Evolutionary conservation across 83 land plant species (phyloP), one percentile per base, ranked within the genome.

Genomic region (Thuja plicata): DNA sequence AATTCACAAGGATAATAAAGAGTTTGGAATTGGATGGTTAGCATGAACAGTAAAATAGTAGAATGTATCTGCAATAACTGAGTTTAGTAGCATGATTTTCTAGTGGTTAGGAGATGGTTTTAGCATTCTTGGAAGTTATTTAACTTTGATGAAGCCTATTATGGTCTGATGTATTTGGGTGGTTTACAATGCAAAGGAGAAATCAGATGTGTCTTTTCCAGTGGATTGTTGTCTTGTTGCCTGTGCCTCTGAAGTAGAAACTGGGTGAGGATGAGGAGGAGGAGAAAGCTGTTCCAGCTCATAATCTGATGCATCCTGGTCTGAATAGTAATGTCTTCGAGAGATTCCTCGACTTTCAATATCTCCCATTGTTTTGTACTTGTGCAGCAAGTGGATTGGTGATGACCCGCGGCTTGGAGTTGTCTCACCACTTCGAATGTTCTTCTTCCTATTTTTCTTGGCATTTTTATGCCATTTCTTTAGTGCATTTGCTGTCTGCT

Each of bases 401-500:
- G 94, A 91, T 8, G 91, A 41, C 6, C 88, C 90, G 0, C 30
- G 88, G 73, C 79, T 89, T 32, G 93, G 90, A 27, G 94, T 89
- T 54, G 88, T 86, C 16, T 89, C 92, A 8, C 89, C 91, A 32
- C 79, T 54, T 45, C 57, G 85, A 34, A 52, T 88, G 37, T 89
- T 70, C 46, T 84, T 34, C 52, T 88, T 93, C 62, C 50, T 88
- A 45, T 89, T 91, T 78, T 88, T 60, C 73, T 92, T 94, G 27
- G 92, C 93, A 66, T 86, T 90, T 32, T 91, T 24, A 0, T 89
- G 91, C 94, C 96, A 93, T 71, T 87, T 93, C 89, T 54, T 89
- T 1, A 95, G 80, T 62, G 94, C 94, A 77, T 88, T 89, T 9
- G 93, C 89, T 40, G 92, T 90, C 41, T 95, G 92, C 88, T 92